phyloP scores from a whole-genome alignment of 2,329 filamentous ascomycete genomes.

The Ophiostoma novo-ulmi region DNA sequence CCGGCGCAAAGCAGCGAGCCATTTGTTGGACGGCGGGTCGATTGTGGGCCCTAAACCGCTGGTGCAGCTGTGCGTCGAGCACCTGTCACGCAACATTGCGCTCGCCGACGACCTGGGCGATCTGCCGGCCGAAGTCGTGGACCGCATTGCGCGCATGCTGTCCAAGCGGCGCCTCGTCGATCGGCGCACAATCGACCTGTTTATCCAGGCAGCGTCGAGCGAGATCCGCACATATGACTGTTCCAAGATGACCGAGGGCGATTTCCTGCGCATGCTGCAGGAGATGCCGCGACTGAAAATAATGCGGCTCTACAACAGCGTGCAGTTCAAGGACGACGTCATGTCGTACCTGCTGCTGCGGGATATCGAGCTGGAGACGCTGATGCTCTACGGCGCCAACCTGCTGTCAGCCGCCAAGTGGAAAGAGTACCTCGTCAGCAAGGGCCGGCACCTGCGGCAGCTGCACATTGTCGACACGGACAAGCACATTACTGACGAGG shows the following conservation, averaged over 20 bases:
- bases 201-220: slow-evolving; percentile 49
- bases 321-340: slow-evolving; percentile 82
- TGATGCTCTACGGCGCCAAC: slow-evolving; percentile 81
- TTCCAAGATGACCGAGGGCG: slow-evolving; percentile 63
- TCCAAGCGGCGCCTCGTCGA: slow-evolving; percentile 56
- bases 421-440: slow-evolving; percentile 61
- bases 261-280: slow-evolving; percentile 77
- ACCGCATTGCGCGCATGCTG: slow-evolving; percentile 56
- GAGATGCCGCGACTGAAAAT: slow-evolving; percentile 62
- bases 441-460: slow-evolving; percentile 59
- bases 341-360: slow-evolving; percentile 76
- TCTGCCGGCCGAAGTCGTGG: slow-evolving; percentile 50
- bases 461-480: slow-evolving; percentile 82
- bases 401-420: slow-evolving; percentile 73
- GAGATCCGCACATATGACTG: slow-evolving; percentile 54
- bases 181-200: slow-evolving; percentile 51
- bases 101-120: slow-evolving; percentile 59
- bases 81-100: slow-evolving; percentile 57
- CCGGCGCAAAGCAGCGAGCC: slow-evolving; percentile 74
- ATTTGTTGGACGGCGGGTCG: slow-evolving; percentile 71
- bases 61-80: slow-evolving; percentile 59
- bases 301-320: slow-evolving; percentile 75
- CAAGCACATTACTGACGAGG: slow-evolving; percentile 69
- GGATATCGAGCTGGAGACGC: slow-evolving; percentile 56
- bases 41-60: slow-evolving; percentile 63